A percentile compares a stretch with the other conserved stretches of the same genome.
Evolutionary conservation across 306 rosid genomes (phyloP).

Genomic region (Ziziphus jujuba): DNA sequence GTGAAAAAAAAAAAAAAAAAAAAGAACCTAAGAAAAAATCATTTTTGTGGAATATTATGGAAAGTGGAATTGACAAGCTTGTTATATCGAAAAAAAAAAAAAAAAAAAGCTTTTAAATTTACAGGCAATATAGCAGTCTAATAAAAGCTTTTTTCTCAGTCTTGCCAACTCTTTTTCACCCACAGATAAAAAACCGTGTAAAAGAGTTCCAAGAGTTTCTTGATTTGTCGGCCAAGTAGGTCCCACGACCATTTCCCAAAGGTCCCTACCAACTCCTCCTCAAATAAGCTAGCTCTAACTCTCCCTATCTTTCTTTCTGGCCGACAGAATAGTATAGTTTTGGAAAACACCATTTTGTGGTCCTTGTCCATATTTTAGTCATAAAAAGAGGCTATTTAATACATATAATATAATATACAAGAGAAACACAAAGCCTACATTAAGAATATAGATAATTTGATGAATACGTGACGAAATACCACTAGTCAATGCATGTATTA

Average conservation of each 20-base stretch:
- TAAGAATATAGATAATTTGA: conserved; percentile 5
- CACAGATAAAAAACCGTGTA: not conserved
- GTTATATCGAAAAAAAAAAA: too few relatives aligned
- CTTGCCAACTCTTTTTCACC: not conserved
- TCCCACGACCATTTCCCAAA: conserved; percentile 35
- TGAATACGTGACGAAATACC: not conserved
- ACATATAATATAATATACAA: too few relatives aligned
- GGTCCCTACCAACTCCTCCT: not conserved
- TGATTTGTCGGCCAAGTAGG: conserved; percentile 46
- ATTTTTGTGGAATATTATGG: too few relatives aligned
- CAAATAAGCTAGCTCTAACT: not conserved
- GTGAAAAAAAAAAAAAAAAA: too few relatives aligned
- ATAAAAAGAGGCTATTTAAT: conserved; percentile 24
- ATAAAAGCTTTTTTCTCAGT: too few relatives aligned
- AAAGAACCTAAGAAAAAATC: too few relatives aligned
- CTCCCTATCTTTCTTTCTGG: conserved; percentile 26
- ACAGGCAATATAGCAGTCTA: too few relatives aligned
- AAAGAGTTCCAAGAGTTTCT: conserved; percentile 15
- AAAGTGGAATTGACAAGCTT: too few relatives aligned
- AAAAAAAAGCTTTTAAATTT: too few relatives aligned
- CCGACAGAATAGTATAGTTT: conserved; percentile 57
- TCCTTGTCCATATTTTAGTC: conserved; percentile 24
- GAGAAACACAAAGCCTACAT: not conserved
- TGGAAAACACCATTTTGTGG: not conserved
- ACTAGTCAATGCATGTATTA: conserved; percentile 1